Base-by-base conservation (phyloP, 1,284 basidiomycete genomes). In the Cryptococcus floricola region DNA sequence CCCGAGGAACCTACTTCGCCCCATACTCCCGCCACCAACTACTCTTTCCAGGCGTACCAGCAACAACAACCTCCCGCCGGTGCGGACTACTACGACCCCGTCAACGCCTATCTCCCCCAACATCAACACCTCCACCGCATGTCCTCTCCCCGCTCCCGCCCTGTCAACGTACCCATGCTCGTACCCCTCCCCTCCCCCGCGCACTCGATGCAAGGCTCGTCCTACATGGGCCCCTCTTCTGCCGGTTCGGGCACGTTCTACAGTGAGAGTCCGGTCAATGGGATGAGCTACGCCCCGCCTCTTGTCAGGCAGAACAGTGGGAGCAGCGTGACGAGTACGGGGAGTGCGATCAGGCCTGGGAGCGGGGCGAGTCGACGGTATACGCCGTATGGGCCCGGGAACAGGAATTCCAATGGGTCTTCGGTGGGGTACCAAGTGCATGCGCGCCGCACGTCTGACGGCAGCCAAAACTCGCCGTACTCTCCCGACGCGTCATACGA, bases 1-100 rank as follows among this genome's bases (percentile, higher is more conserved):
- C 64, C 66, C 1, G 70, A 73, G 42, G 68, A 70, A 44, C 68
- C 68, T 5, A 57, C 46, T 6, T 67, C 68, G 16, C 69, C 70
- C 23, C 52, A 54, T 44, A 64, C 68, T 2, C 59, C 66, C 2
- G 56, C 53, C 31, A 54, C 42, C 51, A 55, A 50, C 25, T 53
- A 60, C n/a, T 56, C 68, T 2, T 59, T 65, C 27, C 56, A 59
- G 37, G 54, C 57, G 34, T 64, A 57, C 48, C 41, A 42, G 2
- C 41, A 42, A 42, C 41, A 42, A 16, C 39, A 59, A 9, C 46
- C 62, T 5, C 46, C 61, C 7, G 39, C 55, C n/a, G 41, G 37
- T 18, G 39, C 37, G 31, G 62, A 65, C 10, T 51, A 52, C 42
- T 69, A 61, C 51, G 64, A 67, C 50, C 31, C 31, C 31, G n/a